Base-by-base conservation (phyloP, 2,329 filamentous ascomycete genomes). In the Lachnellula willkommii region DNA sequence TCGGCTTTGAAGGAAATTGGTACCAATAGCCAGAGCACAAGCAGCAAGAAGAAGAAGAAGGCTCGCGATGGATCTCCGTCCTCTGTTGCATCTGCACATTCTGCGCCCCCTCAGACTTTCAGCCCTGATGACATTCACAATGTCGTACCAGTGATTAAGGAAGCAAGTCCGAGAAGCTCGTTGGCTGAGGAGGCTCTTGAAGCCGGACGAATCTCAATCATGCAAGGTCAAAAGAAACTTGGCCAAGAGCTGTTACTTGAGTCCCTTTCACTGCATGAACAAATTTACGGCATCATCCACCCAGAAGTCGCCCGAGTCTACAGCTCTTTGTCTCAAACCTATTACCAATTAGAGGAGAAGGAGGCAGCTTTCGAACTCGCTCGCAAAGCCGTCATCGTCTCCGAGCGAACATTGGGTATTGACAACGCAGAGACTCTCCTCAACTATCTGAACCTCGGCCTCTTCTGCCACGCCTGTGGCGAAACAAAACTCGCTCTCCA, bases 301-400 rank as follows among this genome's bases (percentile, higher is more conserved):
- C 92, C 94, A 1, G 94, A 99, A 74, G 93, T 97, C 57, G 94
- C 93, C 47, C 86, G 92, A 61, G 88, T 95, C 28, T 99, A 99
- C 78, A 93, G 96, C 73, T 91, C 89, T 52, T 75, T 99, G 47
- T 96, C 94, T 2, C 96, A 95, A 79, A 81, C 97, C 54, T 96
- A 96, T 76, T 97, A 95, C 74, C 89, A 95, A 71, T 82, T 96
- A n/a, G 94, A 97, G 53, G 94, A 99, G 77, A 97, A 97, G 79
- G 89, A 92, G 39, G 90, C 90, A 9, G 94, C 94, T 24, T 88
- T 97, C 24, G 94, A 99, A 73, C 83, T 99, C 60, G 92, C 94
- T 17, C 89, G 91, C 70, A 99, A 99, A 77, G 92, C 94, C 24
- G 92, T 96, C 63, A 93, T 99, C 59, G 92, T 99, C 43, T 89